Evolutionary conservation across 306 rosid genomes (phyloP), one percentile per base, ranked within the genome.

Genomic region (Casuarina glauca): DNA sequence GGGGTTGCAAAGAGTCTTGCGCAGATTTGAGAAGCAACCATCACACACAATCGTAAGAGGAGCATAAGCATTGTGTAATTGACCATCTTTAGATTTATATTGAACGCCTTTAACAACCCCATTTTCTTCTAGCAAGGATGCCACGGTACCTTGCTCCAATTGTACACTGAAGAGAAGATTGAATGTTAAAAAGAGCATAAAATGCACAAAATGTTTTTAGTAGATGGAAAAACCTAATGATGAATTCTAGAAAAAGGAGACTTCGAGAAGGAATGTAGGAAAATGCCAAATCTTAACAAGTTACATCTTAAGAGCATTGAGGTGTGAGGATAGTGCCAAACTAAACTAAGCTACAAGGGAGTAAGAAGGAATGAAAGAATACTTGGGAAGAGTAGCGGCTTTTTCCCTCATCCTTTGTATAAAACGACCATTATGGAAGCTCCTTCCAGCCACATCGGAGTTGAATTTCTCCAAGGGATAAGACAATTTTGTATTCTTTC

Each of bases 401-500:
- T 91, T 89, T 76, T 85, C 84, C 80, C 94, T 85, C 93, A 91
- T 83, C 83, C 87, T 86, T 77, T 76, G 88, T 72, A 89, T 82
- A 82, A 91, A 91, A 41, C 94, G 90, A 11, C 97, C 94, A 44
- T 91, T 91, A 78, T 88, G 91, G 81, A 91, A 91, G 87, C 94
- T 88, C 85, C 90, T 82, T 17, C 97, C 94, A 1, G 89, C 85
- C 74, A 89, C 91, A 80, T 89, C 80, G 4, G 89, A 58, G 12
- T 79, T 81, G 52, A 88, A 89, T 48, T 82, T 80, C 60, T 89
- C 88, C 88, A 88, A 68, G 16, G 94, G 97, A 55, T 85, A 91
- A 39, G 94, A 70, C 71, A 91, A 72, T 53, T 32, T 79, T 13
- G 87, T 55, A 58, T 36, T 75, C 76, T 82, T 84, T 73, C 89